Percentiles rank a stretch among this genome's conserved stretches.
These are phyloP conservation scores for Blumeria graminis DNA, from an alignment of 2,329 filamentous ascomycete species.

Conservation along the genomic window DNA sequence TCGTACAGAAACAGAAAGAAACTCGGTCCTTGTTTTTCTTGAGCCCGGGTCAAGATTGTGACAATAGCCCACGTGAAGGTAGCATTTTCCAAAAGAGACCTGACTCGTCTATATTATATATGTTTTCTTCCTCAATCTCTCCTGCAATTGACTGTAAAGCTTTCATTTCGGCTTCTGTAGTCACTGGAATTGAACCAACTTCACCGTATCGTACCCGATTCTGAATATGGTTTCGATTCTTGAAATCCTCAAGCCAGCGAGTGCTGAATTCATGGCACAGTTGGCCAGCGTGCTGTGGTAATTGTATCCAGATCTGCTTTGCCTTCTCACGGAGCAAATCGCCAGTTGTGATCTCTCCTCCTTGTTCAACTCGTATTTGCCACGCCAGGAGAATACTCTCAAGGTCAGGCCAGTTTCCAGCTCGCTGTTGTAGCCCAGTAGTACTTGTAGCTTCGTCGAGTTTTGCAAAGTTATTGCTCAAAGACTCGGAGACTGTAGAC, in stretches of 20 bases:
- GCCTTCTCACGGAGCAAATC: neutral
- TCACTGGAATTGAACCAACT: neutral
- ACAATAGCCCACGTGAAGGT: conserved; percentile 18
- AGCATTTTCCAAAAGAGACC: neutral
- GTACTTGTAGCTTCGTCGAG: neutral
- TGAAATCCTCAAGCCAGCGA: neutral
- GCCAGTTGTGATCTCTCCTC: neutral
- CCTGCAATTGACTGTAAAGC: neutral
- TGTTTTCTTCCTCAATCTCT: conserved; percentile 1
- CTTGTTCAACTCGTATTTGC: neutral
- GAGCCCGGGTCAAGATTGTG: conserved; percentile 7
- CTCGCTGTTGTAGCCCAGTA: neutral
- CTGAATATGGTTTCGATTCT: neutral
- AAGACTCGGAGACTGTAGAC: neutral
- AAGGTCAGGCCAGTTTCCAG: neutral
- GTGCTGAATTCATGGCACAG: neutral
- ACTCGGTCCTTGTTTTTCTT: neutral
- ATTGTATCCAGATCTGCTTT: neutral
- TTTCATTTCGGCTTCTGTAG: neutral
- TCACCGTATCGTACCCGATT: neutral
- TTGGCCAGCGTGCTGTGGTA: neutral
- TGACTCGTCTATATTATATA: neutral
- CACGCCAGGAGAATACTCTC: neutral
- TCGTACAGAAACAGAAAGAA: neutral
- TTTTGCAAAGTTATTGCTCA: neutral